A percentile compares a stretch with the other conserved stretches of the same genome.
phyloP scores from a whole-genome alignment of 2,329 filamentous ascomycete genomes.

The Tolypocladium pustulatum region DNA sequence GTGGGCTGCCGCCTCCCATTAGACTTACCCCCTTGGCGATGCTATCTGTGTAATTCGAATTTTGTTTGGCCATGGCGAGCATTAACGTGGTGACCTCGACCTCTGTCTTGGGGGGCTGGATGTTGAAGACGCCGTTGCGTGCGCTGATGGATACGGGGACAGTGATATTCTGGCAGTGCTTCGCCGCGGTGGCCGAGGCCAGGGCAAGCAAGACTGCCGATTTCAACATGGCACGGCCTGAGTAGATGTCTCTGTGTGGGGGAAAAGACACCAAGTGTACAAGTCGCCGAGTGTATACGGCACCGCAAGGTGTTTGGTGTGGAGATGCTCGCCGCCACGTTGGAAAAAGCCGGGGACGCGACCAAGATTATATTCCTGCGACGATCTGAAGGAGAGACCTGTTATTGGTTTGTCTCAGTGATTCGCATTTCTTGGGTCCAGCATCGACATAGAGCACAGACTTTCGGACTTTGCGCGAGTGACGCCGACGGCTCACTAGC shows the following conservation, averaged over 20 bases:
- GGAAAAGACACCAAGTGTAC: not conserved
- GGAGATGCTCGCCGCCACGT: not conserved
- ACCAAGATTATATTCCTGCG: not conserved
- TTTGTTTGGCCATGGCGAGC: slow-evolving; percentile 35
- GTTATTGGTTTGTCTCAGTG: not conserved
- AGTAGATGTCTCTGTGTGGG: too few relatives aligned
- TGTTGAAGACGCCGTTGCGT: slow-evolving; percentile 41
- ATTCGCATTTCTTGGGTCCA: not conserved
- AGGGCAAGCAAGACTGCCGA: slow-evolving; percentile 12
- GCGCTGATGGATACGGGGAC: slow-evolving; percentile 45
- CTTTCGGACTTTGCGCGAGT: not conserved
- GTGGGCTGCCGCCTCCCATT: not conserved
- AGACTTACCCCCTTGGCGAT: slow-evolving; percentile 31
- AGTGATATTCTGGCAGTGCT: slow-evolving; percentile 36
- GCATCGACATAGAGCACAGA: not conserved
- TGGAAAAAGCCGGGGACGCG: not conserved
- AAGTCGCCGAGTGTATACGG: too few relatives aligned
- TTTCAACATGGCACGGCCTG: slow-evolving; percentile 8
- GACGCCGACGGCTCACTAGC: not conserved
- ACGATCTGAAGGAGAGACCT: not conserved
- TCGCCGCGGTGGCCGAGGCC: slow-evolving; percentile 18
- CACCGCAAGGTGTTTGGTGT: not conserved
- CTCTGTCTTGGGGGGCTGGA: slow-evolving; percentile 36
- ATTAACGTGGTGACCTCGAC: slow-evolving; percentile 48
- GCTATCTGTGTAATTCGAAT: slow-evolving; percentile 35